Evolutionary conservation across 148 eudicot genomes (phyloP).

Genomic region (Cornus suecica): DNA sequence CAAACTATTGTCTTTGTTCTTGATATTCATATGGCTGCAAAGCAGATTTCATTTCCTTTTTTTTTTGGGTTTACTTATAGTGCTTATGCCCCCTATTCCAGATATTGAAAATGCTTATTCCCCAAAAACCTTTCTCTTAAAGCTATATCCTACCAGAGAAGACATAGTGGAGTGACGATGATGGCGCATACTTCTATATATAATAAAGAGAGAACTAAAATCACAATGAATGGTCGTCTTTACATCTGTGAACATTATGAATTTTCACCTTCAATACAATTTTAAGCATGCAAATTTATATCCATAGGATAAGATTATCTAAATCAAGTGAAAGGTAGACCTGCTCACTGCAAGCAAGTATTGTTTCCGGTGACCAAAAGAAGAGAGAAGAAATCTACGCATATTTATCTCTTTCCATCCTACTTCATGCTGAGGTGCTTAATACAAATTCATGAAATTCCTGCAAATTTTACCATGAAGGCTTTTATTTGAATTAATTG

Average conservation of each 20-base stretch:
- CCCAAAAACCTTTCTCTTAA: too few relatives aligned
- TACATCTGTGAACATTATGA: not conserved
- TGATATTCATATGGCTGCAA: too few relatives aligned
- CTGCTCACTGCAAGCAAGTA: not conserved
- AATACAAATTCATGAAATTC: not conserved
- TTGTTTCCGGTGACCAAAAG: not conserved
- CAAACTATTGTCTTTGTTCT: not conserved
- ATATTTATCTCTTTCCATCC: not conserved
- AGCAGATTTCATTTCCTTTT: too few relatives aligned
- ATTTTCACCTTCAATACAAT: not conserved
- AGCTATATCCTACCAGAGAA: too few relatives aligned
- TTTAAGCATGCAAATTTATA: not conserved
- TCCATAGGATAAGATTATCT: not conserved
- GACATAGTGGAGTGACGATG: too few relatives aligned
- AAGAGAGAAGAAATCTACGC: not conserved
- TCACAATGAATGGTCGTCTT: too few relatives aligned
- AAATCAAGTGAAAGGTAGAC: too few relatives aligned
- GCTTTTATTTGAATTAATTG: not conserved
- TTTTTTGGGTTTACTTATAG: too few relatives aligned
- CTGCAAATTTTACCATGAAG: not conserved
- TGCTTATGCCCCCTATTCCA: too few relatives aligned
- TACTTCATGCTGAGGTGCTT: not conserved
- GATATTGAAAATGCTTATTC: too few relatives aligned
- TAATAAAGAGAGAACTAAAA: too few relatives aligned
- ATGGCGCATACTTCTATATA: too few relatives aligned